Conservation (phyloP, 2,329 filamentous ascomycete species). For the Colletotrichum sp. region DNA sequence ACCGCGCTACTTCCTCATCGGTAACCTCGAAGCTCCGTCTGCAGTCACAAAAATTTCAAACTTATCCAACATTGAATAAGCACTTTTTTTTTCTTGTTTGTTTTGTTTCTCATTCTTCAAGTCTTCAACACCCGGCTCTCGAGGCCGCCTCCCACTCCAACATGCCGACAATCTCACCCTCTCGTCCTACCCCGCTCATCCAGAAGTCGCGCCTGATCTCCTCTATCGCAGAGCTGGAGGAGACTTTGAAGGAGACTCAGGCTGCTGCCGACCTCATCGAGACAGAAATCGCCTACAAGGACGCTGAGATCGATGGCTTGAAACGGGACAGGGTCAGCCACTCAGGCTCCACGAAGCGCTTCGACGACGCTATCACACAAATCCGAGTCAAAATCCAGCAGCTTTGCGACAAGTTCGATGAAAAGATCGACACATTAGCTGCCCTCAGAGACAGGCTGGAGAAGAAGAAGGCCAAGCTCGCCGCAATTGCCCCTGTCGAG, state of each 20-base stretch:
- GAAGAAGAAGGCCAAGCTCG: not conserved
- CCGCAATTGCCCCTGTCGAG: not conserved
- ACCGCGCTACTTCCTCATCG: not conserved
- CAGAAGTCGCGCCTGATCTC: not conserved
- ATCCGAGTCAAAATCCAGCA: not conserved
- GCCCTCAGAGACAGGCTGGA: not conserved
- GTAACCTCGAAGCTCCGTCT: not conserved
- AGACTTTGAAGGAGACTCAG: not conserved
- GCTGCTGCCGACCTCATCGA: not conserved
- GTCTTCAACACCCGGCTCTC: not conserved
- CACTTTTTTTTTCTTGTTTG: not conserved
- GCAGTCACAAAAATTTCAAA: not conserved
- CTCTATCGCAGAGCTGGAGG: not conserved
- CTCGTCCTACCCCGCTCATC: not conserved
- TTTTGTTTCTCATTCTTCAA: not conserved
- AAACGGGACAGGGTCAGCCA: not conserved
- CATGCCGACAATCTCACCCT: not conserved
- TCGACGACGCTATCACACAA: not conserved
- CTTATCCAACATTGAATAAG: not conserved
- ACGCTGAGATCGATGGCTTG: not conserved
- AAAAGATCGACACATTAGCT: not conserved
- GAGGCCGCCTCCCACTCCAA: not conserved
- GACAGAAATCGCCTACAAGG: conserved; percentile 3
- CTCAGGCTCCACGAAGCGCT: not conserved
- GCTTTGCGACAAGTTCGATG: not conserved